Evolutionary conservation across 2,329 filamentous ascomycete species (phyloP).

Genomic region (Hypoxylon sp.): DNA sequence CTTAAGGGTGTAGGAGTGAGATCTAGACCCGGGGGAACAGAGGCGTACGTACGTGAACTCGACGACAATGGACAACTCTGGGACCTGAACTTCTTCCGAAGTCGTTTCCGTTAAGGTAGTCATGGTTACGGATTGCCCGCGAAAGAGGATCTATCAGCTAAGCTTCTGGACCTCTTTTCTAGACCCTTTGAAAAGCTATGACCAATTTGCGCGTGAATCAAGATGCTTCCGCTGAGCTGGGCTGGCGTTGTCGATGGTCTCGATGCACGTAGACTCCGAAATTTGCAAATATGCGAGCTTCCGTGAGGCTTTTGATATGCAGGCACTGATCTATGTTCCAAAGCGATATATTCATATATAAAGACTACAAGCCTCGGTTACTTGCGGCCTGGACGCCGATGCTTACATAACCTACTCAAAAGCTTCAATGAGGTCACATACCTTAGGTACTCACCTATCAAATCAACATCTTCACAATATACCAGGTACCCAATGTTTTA

Average conservation of each 20-base stretch:
- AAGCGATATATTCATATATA: conserved; percentile 18
- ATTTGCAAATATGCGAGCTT: conserved; percentile 23
- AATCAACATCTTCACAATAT: not conserved
- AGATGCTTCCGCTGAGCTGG: conserved; percentile 1
- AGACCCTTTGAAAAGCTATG: conserved; percentile 14
- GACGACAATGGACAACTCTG: conserved; percentile 69
- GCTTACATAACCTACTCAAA: not conserved
- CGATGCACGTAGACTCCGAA: conserved; percentile 22
- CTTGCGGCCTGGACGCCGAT: conserved; percentile 15
- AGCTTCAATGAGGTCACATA: conserved; percentile 12
- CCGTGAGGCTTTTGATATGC: not conserved
- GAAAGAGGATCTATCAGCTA: not conserved
- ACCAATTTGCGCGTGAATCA: conserved; percentile 5
- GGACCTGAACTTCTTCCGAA: conserved; percentile 32
- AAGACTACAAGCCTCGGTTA: conserved; percentile 26
- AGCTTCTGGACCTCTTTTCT: conserved; percentile 7
- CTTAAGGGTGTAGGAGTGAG: conserved; percentile 6
- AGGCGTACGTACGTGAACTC: conserved; percentile 66
- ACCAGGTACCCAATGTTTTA: not conserved
- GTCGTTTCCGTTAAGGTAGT: conserved; percentile 30
- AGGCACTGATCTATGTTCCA: conserved; percentile 9
- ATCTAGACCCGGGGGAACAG: conserved; percentile 26
- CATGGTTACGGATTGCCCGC: conserved; percentile 28
- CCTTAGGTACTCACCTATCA: not conserved
- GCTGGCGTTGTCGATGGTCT: conserved; percentile 16